phyloP scores from a whole-genome alignment of 306 rosid genomes.

The Lathyrus sativus region DNA sequence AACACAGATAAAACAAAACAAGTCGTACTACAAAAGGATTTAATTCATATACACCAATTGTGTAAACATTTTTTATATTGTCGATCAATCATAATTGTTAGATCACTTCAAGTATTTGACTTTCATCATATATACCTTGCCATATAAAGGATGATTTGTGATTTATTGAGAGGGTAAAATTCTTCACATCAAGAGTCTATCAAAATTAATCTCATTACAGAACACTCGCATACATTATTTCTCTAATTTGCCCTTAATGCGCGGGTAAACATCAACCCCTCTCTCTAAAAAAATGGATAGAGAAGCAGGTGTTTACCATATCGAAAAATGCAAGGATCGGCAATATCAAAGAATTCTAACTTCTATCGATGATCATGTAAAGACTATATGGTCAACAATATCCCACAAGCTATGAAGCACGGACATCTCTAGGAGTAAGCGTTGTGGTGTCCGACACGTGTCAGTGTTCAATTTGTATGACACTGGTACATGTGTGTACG shows the following conservation, averaged over 20 bases:
- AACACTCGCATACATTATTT: background rate
- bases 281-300: background rate
- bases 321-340: background rate
- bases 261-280: background rate
- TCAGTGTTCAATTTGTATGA: no score
- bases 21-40: background rate
- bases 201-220: no score
- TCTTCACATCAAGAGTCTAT: no score
- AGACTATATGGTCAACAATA: background rate
- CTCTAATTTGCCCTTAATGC: background rate
- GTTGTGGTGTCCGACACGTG: no score
- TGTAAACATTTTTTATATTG: background rate
- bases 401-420: background rate
- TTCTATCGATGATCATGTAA: background rate
- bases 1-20: background rate
- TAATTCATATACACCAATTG: background rate
- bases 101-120: background rate
- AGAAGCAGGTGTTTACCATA: background rate
- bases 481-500: no score
- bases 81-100: background rate
- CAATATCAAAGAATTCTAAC: conserved; percentile 6
- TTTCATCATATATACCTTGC: background rate
- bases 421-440: no score
- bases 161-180: background rate
- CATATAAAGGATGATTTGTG: background rate